Conservation (phyloP, 148 eudicot genomes). For the Selenicereus undatus region DNA sequence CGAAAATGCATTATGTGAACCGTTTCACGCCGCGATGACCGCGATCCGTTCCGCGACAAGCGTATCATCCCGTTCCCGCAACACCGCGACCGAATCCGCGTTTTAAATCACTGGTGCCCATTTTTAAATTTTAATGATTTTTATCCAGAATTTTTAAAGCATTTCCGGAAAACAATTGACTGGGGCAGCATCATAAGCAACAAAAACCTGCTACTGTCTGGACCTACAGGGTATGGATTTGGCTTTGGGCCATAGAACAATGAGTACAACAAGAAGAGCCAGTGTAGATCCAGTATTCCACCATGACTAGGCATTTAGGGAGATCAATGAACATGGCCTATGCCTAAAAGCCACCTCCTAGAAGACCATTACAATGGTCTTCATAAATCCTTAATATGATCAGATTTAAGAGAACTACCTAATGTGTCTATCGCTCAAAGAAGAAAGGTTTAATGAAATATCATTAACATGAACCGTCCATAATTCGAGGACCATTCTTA, state of each 20-base stretch:
- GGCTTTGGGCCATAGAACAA: not conserved
- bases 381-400: not conserved
- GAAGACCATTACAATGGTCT: not conserved
- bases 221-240: not conserved
- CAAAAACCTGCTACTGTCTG: not conserved
- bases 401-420: not conserved
- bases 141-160: no score
- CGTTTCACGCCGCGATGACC: no score
- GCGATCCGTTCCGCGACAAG: no score
- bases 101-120: no score
- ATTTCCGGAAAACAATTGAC: no score
- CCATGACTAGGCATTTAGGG: not conserved
- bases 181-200: no score
- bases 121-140: no score
- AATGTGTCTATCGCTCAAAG: not conserved
- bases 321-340: not conserved
- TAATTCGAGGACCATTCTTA: not conserved
- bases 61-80: no score
- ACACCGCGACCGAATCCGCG: no score
- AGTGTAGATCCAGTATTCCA: not conserved
- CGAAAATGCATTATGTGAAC: no score
- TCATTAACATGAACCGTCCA: not conserved
- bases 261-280: not conserved
- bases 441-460: not conserved
- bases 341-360: not conserved